Percentiles rank a stretch among this genome's conserved stretches.
These are phyloP conservation scores for Boletus fagicola DNA, from an alignment of 768 basidiomycete species.

Conservation along the genomic window DNA sequence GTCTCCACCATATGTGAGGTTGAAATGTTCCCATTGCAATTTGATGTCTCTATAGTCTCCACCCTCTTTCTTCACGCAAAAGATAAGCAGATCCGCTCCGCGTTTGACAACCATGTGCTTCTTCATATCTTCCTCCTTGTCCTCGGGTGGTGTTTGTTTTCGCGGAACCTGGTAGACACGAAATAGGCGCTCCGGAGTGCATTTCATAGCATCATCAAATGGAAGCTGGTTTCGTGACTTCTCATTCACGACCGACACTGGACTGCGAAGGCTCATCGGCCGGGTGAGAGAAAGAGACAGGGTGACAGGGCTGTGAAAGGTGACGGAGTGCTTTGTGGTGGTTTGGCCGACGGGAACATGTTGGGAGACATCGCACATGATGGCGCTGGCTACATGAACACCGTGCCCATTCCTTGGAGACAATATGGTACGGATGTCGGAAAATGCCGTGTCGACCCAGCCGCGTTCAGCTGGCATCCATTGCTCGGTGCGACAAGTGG, in stretches of 20 bases:
- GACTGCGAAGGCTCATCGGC: constrained; percentile 14
- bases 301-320: constrained; percentile 16
- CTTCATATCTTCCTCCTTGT: constrained; percentile 5
- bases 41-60: constrained; percentile 9
- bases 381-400: constrained; percentile 15
- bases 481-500: constrained; percentile 16
- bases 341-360: background rate
- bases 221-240: constrained; percentile 15
- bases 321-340: constrained; percentile 11
- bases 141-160: background rate
- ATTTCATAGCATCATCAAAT: constrained; percentile 17
- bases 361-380: constrained; percentile 24
- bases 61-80: constrained; percentile 15
- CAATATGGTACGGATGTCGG: constrained; percentile 21
- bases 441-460: constrained; percentile 22
- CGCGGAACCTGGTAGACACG: constrained; percentile 20
- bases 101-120: constrained; percentile 15
- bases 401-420: constrained; percentile 5
- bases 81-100: constrained; percentile 25
- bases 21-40: constrained; percentile 26
- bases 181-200: constrained; percentile 17
- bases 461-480: constrained; percentile 28
- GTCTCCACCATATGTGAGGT: constrained; percentile 24
- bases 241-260: constrained; percentile 4
- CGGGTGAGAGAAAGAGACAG: constrained; percentile 6